These are phyloP conservation scores for Pestalotiopsis sp. DNA, from an alignment of 2,329 filamentous ascomycete species.

Conservation along the genomic window DNA sequence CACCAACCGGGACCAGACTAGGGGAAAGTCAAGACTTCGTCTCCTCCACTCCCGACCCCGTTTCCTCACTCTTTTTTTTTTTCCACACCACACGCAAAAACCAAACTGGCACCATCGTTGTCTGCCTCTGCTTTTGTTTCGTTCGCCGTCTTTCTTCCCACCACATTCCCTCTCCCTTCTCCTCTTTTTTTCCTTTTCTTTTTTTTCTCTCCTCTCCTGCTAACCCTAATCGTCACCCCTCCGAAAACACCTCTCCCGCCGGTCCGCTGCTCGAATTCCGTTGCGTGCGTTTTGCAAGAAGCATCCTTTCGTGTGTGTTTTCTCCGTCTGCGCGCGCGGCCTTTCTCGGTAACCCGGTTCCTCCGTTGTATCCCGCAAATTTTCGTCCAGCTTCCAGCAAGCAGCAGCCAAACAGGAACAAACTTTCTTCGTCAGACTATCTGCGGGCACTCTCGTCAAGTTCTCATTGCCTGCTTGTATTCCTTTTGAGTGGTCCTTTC, in stretches of 20 bases:
- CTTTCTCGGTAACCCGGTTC: constrained; percentile 31
- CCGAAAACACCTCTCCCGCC: constrained; percentile 28
- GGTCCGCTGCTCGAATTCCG: constrained; percentile 35
- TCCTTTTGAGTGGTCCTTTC: constrained; percentile 18
- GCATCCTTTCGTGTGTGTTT: constrained; percentile 36
- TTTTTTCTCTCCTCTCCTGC: constrained; percentile 39
- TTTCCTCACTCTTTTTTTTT: constrained; percentile 25
- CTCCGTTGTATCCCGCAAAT: constrained; percentile 29
- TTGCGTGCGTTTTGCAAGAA: constrained; percentile 39
- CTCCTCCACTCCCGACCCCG: constrained; percentile 27
- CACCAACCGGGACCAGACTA: not conserved
- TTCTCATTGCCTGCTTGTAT: constrained; percentile 18
- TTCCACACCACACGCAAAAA: constrained; percentile 31
- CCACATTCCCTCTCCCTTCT: constrained; percentile 30
- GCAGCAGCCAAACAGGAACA: constrained; percentile 11
- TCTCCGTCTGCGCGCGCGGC: constrained; percentile 36
- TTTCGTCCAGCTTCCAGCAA: constrained; percentile 1
- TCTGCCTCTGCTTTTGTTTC: constrained; percentile 28
- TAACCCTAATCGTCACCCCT: constrained; percentile 27
- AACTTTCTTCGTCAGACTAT: constrained; percentile 14
- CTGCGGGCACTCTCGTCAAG: not conserved
- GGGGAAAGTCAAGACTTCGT: constrained; percentile 11
- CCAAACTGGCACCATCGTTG: constrained; percentile 38
- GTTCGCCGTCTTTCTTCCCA: constrained; percentile 32
- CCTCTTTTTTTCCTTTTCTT: constrained; percentile 48